A percentile compares a stretch with the other conserved stretches of the same genome.
Conservation (phyloP, 1,139 yeast genomes). For the Zygoascus meyerae region DNA sequence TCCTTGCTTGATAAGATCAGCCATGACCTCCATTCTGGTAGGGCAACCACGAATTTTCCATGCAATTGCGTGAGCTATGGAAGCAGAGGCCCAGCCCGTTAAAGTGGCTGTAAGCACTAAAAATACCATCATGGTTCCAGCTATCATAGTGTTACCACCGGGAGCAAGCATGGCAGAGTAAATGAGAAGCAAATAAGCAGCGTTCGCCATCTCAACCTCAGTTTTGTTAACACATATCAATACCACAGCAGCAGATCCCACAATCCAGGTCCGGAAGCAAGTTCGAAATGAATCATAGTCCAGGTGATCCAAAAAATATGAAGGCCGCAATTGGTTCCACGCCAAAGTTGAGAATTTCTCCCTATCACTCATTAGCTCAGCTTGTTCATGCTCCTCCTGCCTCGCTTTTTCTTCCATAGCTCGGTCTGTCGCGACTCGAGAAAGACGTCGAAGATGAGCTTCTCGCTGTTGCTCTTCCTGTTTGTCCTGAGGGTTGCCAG, state of each 20-base stretch:
- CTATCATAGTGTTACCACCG: constrained; percentile 26
- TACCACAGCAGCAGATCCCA: constrained; percentile 23
- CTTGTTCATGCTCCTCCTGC: constrained; percentile 1
- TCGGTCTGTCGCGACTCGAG: constrained; percentile 1
- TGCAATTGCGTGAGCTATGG: constrained; percentile 26
- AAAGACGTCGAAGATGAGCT: not conserved
- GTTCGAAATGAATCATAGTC: constrained; percentile 24
- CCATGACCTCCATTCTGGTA: constrained; percentile 14
- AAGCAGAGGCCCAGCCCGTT: constrained; percentile 21
- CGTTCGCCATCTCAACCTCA: constrained; percentile 26
- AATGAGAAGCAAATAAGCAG: constrained; percentile 26
- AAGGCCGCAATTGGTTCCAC: constrained; percentile 22
- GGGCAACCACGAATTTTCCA: constrained; percentile 26
- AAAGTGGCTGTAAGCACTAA: constrained; percentile 18
- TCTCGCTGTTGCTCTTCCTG: no score
- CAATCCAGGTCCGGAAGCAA: constrained; percentile 27
- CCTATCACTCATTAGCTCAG: constrained; percentile 3
- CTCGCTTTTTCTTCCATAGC: not conserved
- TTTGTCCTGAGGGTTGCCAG: no score
- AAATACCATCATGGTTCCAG: constrained; percentile 18
- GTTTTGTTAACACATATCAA: constrained; percentile 19
- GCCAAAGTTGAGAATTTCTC: constrained; percentile 8
- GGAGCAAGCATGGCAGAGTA: constrained; percentile 25
- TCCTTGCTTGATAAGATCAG: constrained; percentile 20
- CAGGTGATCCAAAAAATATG: constrained; percentile 26